Percentiles rank a stretch among this genome's conserved stretches.
Conservation (phyloP, 2,329 filamentous ascomycete genomes). For the Hypoxylon sp. region DNA sequence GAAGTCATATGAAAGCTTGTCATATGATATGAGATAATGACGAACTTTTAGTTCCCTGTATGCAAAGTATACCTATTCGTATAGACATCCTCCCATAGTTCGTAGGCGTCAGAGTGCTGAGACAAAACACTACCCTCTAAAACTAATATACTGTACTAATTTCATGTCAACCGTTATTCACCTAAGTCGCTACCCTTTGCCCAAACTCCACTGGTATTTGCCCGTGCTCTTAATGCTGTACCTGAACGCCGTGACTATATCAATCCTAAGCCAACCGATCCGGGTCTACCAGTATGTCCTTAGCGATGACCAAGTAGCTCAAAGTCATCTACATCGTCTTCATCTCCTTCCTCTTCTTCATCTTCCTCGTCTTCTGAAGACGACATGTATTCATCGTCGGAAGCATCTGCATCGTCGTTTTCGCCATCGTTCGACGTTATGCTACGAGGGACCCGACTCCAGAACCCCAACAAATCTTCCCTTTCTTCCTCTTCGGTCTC, state of each 20-base stretch:
- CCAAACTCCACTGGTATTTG: constrained; percentile 45
- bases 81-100: constrained; percentile 32
- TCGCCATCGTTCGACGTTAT: constrained; percentile 57
- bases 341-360: constrained; percentile 65
- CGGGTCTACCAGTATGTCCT: constrained; percentile 37
- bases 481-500: constrained; percentile 61
- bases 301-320: constrained; percentile 55
- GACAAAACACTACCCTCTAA: constrained; percentile 26
- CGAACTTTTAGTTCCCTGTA: constrained; percentile 18
- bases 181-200: constrained; percentile 24
- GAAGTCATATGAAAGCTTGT: background rate
- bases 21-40: constrained; percentile 10
- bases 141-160: constrained; percentile 39
- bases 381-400: constrained; percentile 49
- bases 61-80: constrained; percentile 32
- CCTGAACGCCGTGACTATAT: constrained; percentile 51
- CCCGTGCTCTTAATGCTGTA: constrained; percentile 46
- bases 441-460: constrained; percentile 64
- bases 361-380: constrained; percentile 61
- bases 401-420: constrained; percentile 52
- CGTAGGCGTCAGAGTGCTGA: constrained; percentile 19
- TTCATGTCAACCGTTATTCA: constrained; percentile 26
- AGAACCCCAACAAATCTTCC: constrained; percentile 71
- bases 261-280: constrained; percentile 39
- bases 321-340: constrained; percentile 63